phyloP scores from a whole-genome alignment of 495 filamentous ascomycete species.

The Lasiosphaeria miniovina region DNA sequence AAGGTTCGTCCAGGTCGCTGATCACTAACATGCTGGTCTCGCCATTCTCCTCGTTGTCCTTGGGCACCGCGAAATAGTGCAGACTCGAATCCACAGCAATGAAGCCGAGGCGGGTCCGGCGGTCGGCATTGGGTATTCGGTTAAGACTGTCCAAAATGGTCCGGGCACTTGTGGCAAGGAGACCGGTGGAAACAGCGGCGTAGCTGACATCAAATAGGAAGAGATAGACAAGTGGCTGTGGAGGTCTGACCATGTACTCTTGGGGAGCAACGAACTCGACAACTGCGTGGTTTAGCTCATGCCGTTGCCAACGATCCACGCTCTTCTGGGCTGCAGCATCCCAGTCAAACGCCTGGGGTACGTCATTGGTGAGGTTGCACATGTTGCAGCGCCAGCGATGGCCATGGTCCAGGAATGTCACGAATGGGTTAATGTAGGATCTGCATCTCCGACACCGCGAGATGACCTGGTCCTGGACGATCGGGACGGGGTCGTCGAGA shows the following conservation, averaged over 20 bases:
- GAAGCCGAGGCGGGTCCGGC: conserved; percentile 88
- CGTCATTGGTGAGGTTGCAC: conserved; percentile 98
- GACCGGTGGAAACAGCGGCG: conserved; percentile 81
- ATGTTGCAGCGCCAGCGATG: conserved; percentile 99
- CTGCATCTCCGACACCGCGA: conserved; percentile 91
- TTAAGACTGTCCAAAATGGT: conserved; percentile 95
- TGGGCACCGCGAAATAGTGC: conserved; percentile 92
- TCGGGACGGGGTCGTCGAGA: conserved; percentile 81
- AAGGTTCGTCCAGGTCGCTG: conserved; percentile 94
- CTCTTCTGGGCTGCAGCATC: conserved; percentile 85
- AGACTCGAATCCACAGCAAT: conserved; percentile 93
- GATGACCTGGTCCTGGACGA: conserved; percentile 96
- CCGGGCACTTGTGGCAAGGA: conserved; percentile 90
- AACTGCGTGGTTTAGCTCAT: conserved; percentile 89
- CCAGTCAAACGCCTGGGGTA: conserved; percentile 98
- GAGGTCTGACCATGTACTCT: conserved; percentile 98
- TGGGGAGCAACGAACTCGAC: conserved; percentile 97
- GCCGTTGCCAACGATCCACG: conserved; percentile 81
- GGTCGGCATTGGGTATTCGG: conserved; percentile 94
- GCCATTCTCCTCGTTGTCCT: conserved; percentile 75
- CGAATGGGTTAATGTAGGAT: conserved; percentile 97
- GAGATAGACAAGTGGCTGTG: conserved; percentile 94
- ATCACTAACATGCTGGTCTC: conserved; percentile 91
- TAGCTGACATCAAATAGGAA: conserved; percentile 98
- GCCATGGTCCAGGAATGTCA: conserved; percentile 92